Base-by-base conservation (phyloP, 2,329 filamentous ascomycete species). In the Pleoardoris graminearum region DNA sequence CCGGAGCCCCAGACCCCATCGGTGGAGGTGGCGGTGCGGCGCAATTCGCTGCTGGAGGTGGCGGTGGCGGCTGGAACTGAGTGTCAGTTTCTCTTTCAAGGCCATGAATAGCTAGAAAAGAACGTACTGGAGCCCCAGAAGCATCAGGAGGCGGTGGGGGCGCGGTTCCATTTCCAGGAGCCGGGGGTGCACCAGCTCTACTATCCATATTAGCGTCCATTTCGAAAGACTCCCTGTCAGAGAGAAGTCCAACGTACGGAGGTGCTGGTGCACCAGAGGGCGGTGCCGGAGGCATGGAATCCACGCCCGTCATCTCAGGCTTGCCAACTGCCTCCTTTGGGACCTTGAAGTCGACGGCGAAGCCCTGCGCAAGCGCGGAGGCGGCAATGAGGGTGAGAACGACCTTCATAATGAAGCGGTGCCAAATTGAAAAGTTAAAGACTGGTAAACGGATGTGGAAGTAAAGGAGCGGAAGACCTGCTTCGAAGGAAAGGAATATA, bases 401-500 rank as follows among this genome's bases (percentile, higher is more conserved):
- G 39, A 43, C 25, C 25, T 43, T 43, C 39, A 43, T 43, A 5
- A 7, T 36, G 12, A 4, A 33, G 12, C 4, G n/a, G n/a, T 7
- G 14, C 6, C 12, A 12, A 5, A 33, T 12, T 7, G 30, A 33
- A n/a, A 12, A 33, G 14, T 33, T n/a, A 14, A 17, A 36, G n/a
- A n/a, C n/a, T n/a, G n/a, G 5, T 3, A 8, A 16, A 16, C 8
- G 10, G 33, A 36, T 32, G 30, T 7, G 16, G 14, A 36, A n/a
- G n/a, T 4, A 45, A 35, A 45, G n/a, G 29, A 45, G 29, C 30
- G 30, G 41, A 45, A 45, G 30, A 23, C 42, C 42, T 19, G 42
- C 42, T 36, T 35, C 42, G 21, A 22, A 32, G 14, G 25, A 43
- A 45, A 45, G 30, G 30, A 25, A 35, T 19, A 19, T 23, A 25